Percentiles rank a stretch among this genome's conserved stretches.
Conservation (phyloP, 2,329 filamentous ascomycete genomes). For the Westerdykella aurantiaca region DNA sequence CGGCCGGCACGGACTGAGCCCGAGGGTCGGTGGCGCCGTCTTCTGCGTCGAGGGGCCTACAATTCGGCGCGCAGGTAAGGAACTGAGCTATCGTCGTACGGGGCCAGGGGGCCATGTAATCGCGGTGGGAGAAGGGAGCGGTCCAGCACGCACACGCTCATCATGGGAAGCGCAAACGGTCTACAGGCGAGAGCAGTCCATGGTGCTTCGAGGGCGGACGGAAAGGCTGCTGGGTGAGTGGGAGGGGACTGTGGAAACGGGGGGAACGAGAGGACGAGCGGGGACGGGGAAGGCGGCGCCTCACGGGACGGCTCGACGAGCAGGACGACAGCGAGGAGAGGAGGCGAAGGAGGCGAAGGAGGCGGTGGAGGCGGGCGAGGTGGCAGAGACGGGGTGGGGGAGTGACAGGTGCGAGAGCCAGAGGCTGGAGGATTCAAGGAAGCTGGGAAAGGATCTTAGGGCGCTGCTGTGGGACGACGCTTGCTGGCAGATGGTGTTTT, state of each 20-base stretch:
- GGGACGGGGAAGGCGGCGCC: background rate
- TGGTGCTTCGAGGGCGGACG: conserved; percentile 18
- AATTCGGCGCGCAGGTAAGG: conserved; percentile 39
- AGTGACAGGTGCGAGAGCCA: conserved; percentile 5
- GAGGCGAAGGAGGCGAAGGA: conserved; percentile 8
- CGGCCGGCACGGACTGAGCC: conserved; percentile 6
- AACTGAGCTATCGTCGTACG: conserved; percentile 34
- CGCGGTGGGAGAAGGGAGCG: conserved; percentile 19
- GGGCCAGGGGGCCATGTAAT: conserved; percentile 33
- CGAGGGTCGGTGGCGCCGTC: conserved; percentile 14
- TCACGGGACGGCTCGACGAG: background rate
- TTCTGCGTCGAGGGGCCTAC: conserved; percentile 7
- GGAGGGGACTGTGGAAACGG: background rate
- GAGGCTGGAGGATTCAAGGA: conserved; percentile 3
- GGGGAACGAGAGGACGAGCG: background rate
- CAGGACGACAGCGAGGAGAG: conserved; percentile 2
- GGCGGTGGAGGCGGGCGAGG: conserved; percentile 6
- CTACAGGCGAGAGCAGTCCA: conserved; percentile 31
- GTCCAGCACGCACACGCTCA: conserved; percentile 20
- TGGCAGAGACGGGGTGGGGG: conserved; percentile 1
- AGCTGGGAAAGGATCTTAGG: conserved; percentile 4
- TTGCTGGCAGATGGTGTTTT: background rate
- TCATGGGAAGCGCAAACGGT: conserved; percentile 22
- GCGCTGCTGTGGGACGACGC: conserved; percentile 2
- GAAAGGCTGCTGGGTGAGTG: background rate